Base-by-base conservation (phyloP, 805 yeast species). In the Teunomyces stri region DNA sequence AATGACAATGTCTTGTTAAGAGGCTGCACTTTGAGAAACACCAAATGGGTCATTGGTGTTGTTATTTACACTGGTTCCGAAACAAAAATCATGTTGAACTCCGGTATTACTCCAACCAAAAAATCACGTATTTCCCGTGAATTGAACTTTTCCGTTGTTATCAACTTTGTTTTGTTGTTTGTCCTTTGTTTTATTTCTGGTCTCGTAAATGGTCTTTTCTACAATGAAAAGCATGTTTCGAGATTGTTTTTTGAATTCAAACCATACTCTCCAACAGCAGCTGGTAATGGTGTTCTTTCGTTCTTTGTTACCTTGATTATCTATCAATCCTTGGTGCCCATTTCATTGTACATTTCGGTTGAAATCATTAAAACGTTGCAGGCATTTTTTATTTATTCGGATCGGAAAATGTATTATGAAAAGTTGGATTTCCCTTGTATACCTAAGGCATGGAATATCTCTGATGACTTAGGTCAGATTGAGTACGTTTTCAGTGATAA, bases 401-500 rank as follows among this genome's bases (percentile, higher is more conserved):
- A 87, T 65, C 80, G 82, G 36, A 68, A 77, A 44, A 81, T 87
- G 82, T 87, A 87, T 61, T 82, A 85, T 57, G 80, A 76, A 36
- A 74, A 65, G 45, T 66, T 87, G 50, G 92, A 87, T 62, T 87
- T 81, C 57, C 92, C 94, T 2, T 87, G 95, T 63, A 82, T 86
- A 9, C 94, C 95, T 12, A 86, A 87, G 59, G 77, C 91, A 0
- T 87, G 95, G 95, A 84, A 81, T 59, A 87, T 87, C 38, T 84
- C 91, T 2, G 95, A 87, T 71, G 95, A 87, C 65, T 70, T 87
- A 56, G 95, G 95, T 28, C 95, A 87, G 64, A 84, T 87, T 53
- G 96, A 87, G 61, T 87, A 87, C 60, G 81, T 87, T 42, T 87
- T 87, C 64, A 83, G 89, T 66, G 95, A 87, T 67, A 87, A 87